Evolutionary conservation across 768 basidiomycete species (phyloP), one percentile per base, ranked within the genome.

Genomic region (Lentinula boryana): DNA sequence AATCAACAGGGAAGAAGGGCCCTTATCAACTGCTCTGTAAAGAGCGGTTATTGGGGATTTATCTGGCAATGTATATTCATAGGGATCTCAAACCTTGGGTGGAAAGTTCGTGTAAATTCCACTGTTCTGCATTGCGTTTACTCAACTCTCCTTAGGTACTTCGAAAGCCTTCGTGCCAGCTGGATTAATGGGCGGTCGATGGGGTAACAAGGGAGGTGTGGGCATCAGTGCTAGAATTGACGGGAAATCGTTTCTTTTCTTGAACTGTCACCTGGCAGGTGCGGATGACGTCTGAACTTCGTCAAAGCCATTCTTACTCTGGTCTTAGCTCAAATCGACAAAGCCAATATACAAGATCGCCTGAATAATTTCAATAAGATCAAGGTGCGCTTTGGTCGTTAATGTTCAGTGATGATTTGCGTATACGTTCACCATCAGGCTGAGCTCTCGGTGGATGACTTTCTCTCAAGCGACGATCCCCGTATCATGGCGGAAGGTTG

Each of bases 171-270:
- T 86, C 18, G 95, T 98, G 1, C 89, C 94, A 1, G 84, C 95
- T 15, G 95, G 95, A 4, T 76, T 97, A 23, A 91, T 96, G 31
- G 93, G 93, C 2, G 95, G 95, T 0, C 76, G 95, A 51, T 80
- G 97, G 2, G 95, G 95, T 5, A 98, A 98, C 70, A 98, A 98
- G 69, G 85, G 95, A 1, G 92, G 89, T 15, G 91, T 95, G 27
- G 95, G 92, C n/a, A 88, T 97, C 63, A 91, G 89, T 62, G 72
- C 96, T 48, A 88, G 93, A 65, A 76, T 98, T 18, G 86, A 84
- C 51, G 88, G 87, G n/a, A 87, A 84, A 23, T 89, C 92, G 0
- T 79, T 97, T 49, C 77, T 98, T 12, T 96, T 98, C 71, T 74
- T 97, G 66, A 97, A 96, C 66, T 89, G 92, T 0, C 95, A 98